phyloP scores from a whole-genome alignment of 257 asterid species.

The Ballota nigra region DNA sequence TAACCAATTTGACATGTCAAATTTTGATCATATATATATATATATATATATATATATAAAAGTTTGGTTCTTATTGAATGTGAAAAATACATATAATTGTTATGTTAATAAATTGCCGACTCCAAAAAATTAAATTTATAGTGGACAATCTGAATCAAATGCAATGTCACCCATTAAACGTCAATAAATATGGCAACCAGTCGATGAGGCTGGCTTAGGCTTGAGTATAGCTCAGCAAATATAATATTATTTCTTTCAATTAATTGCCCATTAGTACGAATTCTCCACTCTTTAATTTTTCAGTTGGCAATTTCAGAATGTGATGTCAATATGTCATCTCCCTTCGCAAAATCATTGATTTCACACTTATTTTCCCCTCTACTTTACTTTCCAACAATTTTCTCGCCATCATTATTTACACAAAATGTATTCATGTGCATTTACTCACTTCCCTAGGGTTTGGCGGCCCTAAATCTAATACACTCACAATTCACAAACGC shows the following conservation, averaged over 20 bases:
- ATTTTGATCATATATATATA: too few species aligned
- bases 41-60: too few species aligned
- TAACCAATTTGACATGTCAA: neutral
- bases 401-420: conserved; percentile 2
- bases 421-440: conserved; percentile 16
- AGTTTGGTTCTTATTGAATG: neutral
- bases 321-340: neutral
- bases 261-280: neutral
- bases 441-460: neutral
- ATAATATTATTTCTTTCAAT: too few species aligned
- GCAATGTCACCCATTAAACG: neutral
- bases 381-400: conserved; percentile 4
- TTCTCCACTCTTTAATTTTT: neutral
- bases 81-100: neutral
- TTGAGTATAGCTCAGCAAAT: neutral
- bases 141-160: neutral
- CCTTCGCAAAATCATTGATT: conserved; percentile 9
- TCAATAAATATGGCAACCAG: conserved; percentile 16
- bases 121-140: neutral
- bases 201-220: neutral
- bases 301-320: neutral
- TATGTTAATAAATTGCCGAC: neutral
- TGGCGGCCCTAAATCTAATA: neutral
- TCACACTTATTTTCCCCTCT: conserved; percentile 11
- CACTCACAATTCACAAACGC: too few species aligned